These are phyloP conservation scores for Penicillium sp. DNA, from an alignment of 2,329 filamentous ascomycete genomes.

Conservation along the genomic window DNA sequence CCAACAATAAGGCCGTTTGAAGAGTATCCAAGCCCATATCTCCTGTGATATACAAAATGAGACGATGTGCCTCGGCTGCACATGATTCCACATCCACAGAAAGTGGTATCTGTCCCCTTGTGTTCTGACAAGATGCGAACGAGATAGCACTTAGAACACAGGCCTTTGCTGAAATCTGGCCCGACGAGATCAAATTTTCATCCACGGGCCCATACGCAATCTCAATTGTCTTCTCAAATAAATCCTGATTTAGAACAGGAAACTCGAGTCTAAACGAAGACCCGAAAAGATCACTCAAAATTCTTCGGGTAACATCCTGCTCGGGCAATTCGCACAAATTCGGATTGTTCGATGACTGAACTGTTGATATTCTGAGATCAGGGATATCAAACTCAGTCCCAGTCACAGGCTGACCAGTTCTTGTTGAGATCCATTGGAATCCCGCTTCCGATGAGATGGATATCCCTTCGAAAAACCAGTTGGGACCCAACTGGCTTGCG, in stretches of 20 bases:
- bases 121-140: constrained; percentile 2
- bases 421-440: constrained; percentile 14
- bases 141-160: constrained; percentile 14
- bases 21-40: constrained; percentile 11
- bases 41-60: constrained; percentile 1
- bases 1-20: constrained; percentile 13
- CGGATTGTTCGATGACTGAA: neutral
- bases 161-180: constrained; percentile 8
- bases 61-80: constrained; percentile 6
- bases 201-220: constrained; percentile 8
- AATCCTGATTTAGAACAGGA: constrained; percentile 10
- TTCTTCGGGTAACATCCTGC: neutral
- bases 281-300: constrained; percentile 3
- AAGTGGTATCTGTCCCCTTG: neutral
- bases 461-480: constrained; percentile 22
- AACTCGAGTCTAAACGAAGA: constrained; percentile 8
- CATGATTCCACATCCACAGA: constrained; percentile 5
- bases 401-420: constrained; percentile 13
- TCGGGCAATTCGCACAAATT: constrained; percentile 9
- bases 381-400: constrained; percentile 12
- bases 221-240: constrained; percentile 10
- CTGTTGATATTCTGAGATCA: neutral
- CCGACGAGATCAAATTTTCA: neutral
- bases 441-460: constrained; percentile 16
- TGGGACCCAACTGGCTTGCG: constrained; percentile 14